Base-by-base conservation (phyloP, 2,329 filamentous ascomycete species). In the Colletotrichum sp. region DNA sequence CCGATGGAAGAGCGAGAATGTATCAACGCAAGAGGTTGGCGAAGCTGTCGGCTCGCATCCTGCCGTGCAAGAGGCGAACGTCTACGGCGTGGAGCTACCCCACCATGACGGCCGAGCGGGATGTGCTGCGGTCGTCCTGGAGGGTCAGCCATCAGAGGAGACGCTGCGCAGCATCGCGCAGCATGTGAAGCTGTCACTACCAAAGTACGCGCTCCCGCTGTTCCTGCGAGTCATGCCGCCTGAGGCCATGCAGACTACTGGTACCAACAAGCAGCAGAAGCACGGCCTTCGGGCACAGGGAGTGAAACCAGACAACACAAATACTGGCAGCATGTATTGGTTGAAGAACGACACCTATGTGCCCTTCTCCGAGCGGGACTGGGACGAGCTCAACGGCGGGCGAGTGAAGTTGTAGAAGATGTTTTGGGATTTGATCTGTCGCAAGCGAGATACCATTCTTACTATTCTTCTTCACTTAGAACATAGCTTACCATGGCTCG, bases 201-300 rank as follows among this genome's bases (percentile, higher is more conserved):
- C 96, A 0, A 90, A 88, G 65, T 98, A 94, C 80, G 95, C 95
- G 0, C 90, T 93, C 6, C 96, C 96, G 0, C 80, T 97, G 1
- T 98, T 98, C 84, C 82, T 98, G 64, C 89, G 96, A 15, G 84
- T 96, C 7, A 89, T 93, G 9, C 87, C 85, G 30, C 88, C 90
- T 30, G 84, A 90, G 61, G 84, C 86, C 5, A 89, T 92, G 78
- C 91, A 94, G 80, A 89, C 92, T 2, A 98, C 96, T 6, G 95
- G 95, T 0, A 98, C 95, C 64, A 94, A 95, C 81, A 98, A 98
- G 88, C 94, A 98, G 86, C 94, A 96, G 85, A 98, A 98, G 84
- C 91, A 94, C 77, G 84, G 87, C 0, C 83, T 98, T 78, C 88
- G 95, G n/a, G 87, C 88, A 3, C 90, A 96, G 77, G 95, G 96